These are phyloP conservation scores for Termitomyces sp. DNA, from an alignment of 768 basidiomycete species.

Conservation along the genomic window DNA sequence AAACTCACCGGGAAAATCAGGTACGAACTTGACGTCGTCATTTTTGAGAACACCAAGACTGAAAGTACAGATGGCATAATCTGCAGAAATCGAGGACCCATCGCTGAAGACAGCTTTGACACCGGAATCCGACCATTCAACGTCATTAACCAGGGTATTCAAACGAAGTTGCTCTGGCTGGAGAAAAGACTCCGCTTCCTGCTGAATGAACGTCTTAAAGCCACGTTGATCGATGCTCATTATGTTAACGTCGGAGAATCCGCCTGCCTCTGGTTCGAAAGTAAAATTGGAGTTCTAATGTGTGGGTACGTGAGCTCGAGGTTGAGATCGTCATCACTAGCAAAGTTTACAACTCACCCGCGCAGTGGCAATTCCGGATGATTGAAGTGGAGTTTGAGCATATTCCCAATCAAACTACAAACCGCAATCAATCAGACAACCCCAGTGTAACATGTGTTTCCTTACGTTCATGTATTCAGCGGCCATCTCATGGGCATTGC, in stretches of 20 bases:
- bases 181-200: conserved; percentile 57
- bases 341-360: conserved; percentile 19
- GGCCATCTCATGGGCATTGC: conserved; percentile 43
- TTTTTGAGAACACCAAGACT: conserved; percentile 70
- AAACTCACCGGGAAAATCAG: conserved; percentile 42
- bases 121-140: conserved; percentile 40
- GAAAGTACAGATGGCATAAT: conserved; percentile 66
- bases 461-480: conserved; percentile 54
- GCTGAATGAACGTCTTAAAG: conserved; percentile 39
- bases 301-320: not conserved
- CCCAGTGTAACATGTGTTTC: not conserved
- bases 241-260: conserved; percentile 45
- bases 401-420: conserved; percentile 36
- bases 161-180: conserved; percentile 42
- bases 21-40: conserved; percentile 54
- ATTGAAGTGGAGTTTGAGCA: conserved; percentile 34
- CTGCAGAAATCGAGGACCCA: conserved; percentile 44
- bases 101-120: conserved; percentile 25
- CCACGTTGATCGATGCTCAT: conserved; percentile 43
- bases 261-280: conserved; percentile 44
- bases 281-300: conserved; percentile 62
- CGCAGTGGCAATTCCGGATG: conserved; percentile 48
- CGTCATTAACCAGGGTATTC: conserved; percentile 46
- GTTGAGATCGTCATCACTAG: not conserved
- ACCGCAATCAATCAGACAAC: not conserved